A percentile compares a stretch with the other conserved stretches of the same genome.
These are phyloP conservation scores for Diaporthe sp. DNA, from an alignment of 2,329 filamentous ascomycete genomes.

Conservation along the genomic window DNA sequence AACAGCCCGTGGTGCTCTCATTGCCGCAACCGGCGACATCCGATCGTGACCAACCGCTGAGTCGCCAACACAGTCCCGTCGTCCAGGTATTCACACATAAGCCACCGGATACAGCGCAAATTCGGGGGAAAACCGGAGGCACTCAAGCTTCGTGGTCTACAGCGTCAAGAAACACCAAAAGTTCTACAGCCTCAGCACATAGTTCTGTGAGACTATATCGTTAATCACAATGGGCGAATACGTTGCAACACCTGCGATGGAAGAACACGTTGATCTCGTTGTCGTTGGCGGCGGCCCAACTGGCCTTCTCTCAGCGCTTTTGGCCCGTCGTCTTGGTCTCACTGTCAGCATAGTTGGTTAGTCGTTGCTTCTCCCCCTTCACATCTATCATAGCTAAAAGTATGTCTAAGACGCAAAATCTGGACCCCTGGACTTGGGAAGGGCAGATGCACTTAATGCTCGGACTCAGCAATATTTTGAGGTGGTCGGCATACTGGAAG, in stretches of 20 bases:
- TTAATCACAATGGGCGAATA: not conserved
- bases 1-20: not conserved
- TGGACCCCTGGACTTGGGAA: slow-evolving; percentile 56
- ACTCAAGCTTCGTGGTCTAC: not conserved
- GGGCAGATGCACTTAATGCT: slow-evolving; percentile 64
- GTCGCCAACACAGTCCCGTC: slow-evolving; percentile 5
- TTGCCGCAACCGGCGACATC: slow-evolving; percentile 5
- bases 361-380: not conserved
- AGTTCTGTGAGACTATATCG: too few relatives aligned
- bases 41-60: not conserved
- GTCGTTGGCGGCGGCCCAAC: slow-evolving; percentile 62
- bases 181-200: not conserved
- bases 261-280: slow-evolving; percentile 51
- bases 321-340: slow-evolving; percentile 58
- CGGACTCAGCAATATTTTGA: slow-evolving; percentile 64
- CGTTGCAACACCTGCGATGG: not conserved
- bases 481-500: slow-evolving; percentile 58
- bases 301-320: slow-evolving; percentile 60
- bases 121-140: not conserved
- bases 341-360: slow-evolving; percentile 57
- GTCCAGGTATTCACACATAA: slow-evolving; percentile 11
- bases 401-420: slow-evolving; percentile 54
- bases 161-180: too few relatives aligned
- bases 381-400: not conserved
- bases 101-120: not conserved